Evolutionary conservation across 139 green algal species (phyloP).

Genomic region (Pseudopediastrum boryanum): DNA sequence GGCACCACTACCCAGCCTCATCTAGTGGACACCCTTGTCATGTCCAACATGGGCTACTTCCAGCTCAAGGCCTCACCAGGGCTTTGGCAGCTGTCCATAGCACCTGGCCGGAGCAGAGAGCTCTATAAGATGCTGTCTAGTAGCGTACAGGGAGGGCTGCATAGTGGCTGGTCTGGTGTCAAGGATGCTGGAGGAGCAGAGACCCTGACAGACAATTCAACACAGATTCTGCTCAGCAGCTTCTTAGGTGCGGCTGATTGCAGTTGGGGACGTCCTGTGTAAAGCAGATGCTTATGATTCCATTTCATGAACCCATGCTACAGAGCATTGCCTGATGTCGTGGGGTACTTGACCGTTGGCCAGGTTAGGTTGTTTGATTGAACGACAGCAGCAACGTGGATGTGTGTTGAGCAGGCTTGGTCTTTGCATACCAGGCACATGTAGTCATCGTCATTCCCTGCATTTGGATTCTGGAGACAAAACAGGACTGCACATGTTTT

Average conservation of each 20-base stretch:
- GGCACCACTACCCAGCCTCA: constrained; percentile 53
- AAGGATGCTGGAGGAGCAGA: not conserved
- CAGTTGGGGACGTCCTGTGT: too few species aligned
- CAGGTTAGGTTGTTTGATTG: too few species aligned
- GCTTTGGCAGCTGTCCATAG: constrained; percentile 60
- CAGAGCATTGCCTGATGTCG: too few species aligned
- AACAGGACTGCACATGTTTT: too few species aligned
- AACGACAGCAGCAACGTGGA: too few species aligned
- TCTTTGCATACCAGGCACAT: too few species aligned
- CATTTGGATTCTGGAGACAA: too few species aligned
- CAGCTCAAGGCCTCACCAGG: constrained; percentile 91
- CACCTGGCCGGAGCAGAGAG: constrained; percentile 50
- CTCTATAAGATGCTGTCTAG: constrained; percentile 41
- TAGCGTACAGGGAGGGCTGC: not conserved
- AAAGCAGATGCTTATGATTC: too few species aligned
- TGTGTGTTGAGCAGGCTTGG: too few species aligned
- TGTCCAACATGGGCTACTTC: constrained; percentile 99
- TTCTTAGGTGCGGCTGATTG: constrained; percentile 26
- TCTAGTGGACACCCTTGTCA: constrained; percentile 92
- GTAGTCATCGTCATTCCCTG: too few species aligned
- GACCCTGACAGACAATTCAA: constrained; percentile 16
- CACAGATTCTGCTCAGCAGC: constrained; percentile 45
- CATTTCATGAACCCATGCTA: too few species aligned
- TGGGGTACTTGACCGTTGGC: too few species aligned
- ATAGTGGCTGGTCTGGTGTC: not conserved